These are phyloP conservation scores for Hippophae rhamnoides DNA, from an alignment of 306 rosid species.

Conservation along the genomic window DNA sequence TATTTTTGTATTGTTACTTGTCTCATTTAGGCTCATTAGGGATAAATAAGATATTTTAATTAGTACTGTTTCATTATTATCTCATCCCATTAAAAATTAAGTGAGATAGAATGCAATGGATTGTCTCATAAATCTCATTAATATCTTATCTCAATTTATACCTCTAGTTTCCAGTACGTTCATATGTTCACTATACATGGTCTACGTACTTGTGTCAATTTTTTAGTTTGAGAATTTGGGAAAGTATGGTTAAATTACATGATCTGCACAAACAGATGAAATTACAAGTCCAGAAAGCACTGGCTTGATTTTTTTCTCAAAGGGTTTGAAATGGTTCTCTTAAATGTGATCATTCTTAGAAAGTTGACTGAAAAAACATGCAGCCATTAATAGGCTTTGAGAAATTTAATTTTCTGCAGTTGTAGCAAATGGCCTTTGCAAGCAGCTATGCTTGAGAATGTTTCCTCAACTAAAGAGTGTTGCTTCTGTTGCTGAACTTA, in stretches of 20 bases:
- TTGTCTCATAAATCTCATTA: too few relatives aligned
- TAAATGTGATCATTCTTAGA: neutral
- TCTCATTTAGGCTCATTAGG: too few relatives aligned
- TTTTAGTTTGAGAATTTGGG: neutral
- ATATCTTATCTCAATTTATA: too few relatives aligned
- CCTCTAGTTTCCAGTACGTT: too few relatives aligned
- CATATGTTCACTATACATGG: neutral
- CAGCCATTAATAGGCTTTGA: conserved; percentile 1
- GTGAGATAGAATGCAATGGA: too few relatives aligned
- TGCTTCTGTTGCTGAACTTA: conserved; percentile 41
- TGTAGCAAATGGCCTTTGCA: conserved; percentile 51
- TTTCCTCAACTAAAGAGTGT: conserved; percentile 69
- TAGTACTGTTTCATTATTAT: too few relatives aligned
- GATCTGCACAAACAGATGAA: neutral
- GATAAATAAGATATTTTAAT: too few relatives aligned
- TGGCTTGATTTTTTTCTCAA: neutral
- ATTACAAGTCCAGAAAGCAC: neutral
- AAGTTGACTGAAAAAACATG: neutral
- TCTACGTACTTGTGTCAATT: neutral
- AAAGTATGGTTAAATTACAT: neutral
- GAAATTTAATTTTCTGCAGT: conserved; percentile 37
- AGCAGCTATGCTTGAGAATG: conserved; percentile 73
- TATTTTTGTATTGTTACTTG: too few relatives aligned
- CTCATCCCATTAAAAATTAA: too few relatives aligned
- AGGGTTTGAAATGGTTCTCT: neutral